Evolutionary conservation across 2,329 filamentous ascomycete species (phyloP).

Genomic region (Hypoxylon rubiginosum): DNA sequence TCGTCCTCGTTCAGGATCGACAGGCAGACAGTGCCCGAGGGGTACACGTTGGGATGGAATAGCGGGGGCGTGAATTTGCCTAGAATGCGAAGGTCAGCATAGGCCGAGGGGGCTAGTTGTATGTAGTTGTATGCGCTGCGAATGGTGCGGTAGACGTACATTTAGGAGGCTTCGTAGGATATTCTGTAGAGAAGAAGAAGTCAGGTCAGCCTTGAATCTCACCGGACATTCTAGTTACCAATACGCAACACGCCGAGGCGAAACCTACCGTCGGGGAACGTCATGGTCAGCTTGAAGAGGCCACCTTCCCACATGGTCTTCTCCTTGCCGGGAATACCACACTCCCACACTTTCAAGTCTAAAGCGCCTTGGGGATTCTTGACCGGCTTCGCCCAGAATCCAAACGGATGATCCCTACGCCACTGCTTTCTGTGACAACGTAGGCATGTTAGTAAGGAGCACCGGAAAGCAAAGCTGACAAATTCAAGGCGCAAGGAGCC

Average conservation of each 20-base stretch:
- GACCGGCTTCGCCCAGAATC: constrained; percentile 92
- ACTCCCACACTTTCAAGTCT: constrained; percentile 96
- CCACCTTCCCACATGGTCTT: constrained; percentile 99
- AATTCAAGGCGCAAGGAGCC: constrained; percentile 2
- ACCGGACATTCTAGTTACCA: constrained; percentile 36
- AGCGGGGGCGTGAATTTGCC: constrained; percentile 97
- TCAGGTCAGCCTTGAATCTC: constrained; percentile 33
- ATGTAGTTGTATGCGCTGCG: neutral
- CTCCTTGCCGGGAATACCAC: constrained; percentile 93
- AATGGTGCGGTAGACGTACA: constrained; percentile 72
- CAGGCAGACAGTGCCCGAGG: constrained; percentile 95
- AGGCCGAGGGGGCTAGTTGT: neutral
- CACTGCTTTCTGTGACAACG: constrained; percentile 84
- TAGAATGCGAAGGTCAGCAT: constrained; percentile 54
- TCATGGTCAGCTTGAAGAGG: constrained; percentile 92
- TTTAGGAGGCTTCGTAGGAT: constrained; percentile 98
- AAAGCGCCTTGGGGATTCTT: constrained; percentile 84
- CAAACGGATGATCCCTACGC: constrained; percentile 96
- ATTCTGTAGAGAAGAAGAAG: constrained; percentile 76
- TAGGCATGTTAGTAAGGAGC: constrained; percentile 29
- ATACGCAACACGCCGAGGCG: neutral
- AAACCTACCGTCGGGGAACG: constrained; percentile 88
- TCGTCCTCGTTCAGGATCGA: constrained; percentile 99
- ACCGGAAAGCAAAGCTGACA: neutral
- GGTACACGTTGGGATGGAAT: constrained; percentile 99